Base-by-base conservation (phyloP, 805 yeast species). In the Saturnispora sekii region DNA sequence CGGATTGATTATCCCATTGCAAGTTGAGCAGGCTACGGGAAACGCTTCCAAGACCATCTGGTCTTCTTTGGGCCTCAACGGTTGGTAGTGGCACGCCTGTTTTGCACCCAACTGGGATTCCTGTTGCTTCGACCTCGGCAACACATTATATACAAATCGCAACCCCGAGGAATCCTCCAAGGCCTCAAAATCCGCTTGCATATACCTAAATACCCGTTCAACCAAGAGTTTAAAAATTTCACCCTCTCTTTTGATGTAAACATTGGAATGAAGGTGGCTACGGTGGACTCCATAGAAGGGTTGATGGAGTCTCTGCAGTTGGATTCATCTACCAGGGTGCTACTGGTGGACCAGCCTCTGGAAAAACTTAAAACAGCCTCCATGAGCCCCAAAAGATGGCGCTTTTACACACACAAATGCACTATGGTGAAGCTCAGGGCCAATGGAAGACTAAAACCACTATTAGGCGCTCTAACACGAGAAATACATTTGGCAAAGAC, bases 111-210 rank as follows among this genome's bases (percentile, higher is more conserved):
- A 67, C 42, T 80, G 59, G 30, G 69, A 66, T 41, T 74, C 73
- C 40, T 76, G 79, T 36, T 69, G 63, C 53, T 70, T 73, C n/a
- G 76, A 66, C 36, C 70, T 64, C 5, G 84, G 84, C 11, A 79
- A 60, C 9, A 67, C 64, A 57, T 80, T 82, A 88, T 93, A 84
- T 6, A 89, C 71, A 59, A 80, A 71, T 54, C 93, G 74, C 35
- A 82, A 74, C 40, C 93, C 93, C 53, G 83, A 82, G 43, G 63
- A 59, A 58, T 84, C 93, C 59, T 84, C 95, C 52, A 72, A 63
- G 14, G 66, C 66, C 54, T 75, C 79, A 52, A 76, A 74, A 17
- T 51, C 49, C 12, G 47, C 33, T 26, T 50, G 53, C 50, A 51
- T 10, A 31, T 10, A 17, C 18, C 10, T 18, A 32, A 32, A 32